Evolutionary conservation across 257 asterid species (phyloP).

Genomic region (Hygrophila difformis): DNA sequence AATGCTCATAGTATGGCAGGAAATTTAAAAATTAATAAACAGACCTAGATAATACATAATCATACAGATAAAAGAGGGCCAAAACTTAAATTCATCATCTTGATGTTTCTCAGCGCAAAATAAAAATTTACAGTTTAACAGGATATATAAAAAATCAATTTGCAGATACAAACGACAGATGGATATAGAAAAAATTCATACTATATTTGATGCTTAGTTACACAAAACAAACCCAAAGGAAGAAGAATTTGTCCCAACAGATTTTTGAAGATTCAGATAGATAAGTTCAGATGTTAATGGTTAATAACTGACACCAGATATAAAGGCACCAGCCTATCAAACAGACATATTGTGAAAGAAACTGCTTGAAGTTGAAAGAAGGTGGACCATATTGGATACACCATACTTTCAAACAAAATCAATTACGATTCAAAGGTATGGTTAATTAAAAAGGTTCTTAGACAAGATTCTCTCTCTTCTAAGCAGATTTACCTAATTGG

Average conservation of each 20-base stretch:
- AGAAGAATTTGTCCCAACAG: too few species aligned
- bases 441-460: neutral
- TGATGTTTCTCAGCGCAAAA: neutral
- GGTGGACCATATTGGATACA: too few species aligned
- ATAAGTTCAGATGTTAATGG: too few species aligned
- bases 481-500: neutral
- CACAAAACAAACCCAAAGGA: too few species aligned
- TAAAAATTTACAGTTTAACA: too few species aligned
- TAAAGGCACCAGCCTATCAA: conserved; percentile 1
- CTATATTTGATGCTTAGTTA: too few species aligned
- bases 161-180: too few species aligned
- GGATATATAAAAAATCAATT: too few species aligned
- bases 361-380: neutral
- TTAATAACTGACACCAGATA: neutral
- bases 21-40: neutral
- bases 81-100: neutral
- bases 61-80: conserved; percentile 5
- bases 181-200: too few species aligned
- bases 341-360: neutral
- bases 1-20: neutral
- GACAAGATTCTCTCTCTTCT: neutral
- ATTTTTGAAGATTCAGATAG: neutral
- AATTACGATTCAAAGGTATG: too few species aligned
- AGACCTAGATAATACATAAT: neutral
- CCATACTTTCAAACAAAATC: neutral